A percentile compares a stretch with the other conserved stretches of the same genome.
Conservation (phyloP, 768 basidiomycete genomes). For the Boletellus emodensis region DNA sequence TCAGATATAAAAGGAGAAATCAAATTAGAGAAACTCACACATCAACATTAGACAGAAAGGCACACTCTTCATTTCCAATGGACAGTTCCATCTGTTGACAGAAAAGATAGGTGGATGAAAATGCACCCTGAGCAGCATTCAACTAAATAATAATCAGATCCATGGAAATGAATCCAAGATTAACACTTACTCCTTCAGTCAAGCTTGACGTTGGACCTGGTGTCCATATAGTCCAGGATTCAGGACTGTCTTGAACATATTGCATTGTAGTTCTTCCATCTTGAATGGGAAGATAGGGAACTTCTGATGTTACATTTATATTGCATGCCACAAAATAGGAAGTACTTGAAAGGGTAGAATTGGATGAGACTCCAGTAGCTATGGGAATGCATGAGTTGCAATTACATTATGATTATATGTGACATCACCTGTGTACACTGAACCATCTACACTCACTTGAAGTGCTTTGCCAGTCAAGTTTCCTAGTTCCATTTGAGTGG, state of each 20-base stretch:
- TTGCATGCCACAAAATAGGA: slow-evolving; percentile 7
- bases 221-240: slow-evolving; percentile 7
- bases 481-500: neutral
- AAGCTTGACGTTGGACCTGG: neutral
- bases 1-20: neutral
- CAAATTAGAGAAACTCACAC: neutral
- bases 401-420: neutral
- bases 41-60: neutral
- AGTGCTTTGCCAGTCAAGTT: neutral
- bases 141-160: neutral
- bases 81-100: neutral
- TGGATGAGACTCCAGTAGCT: too few relatives aligned
- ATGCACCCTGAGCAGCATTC: neutral
- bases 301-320: neutral
- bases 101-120: neutral
- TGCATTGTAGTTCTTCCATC: neutral
- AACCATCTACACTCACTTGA: neutral
- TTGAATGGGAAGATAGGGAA: neutral
- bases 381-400: too few relatives aligned
- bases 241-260: too few relatives aligned
- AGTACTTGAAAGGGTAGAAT: neutral
- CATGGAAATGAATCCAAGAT: neutral
- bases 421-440: neutral
- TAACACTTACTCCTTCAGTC: neutral
- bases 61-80: neutral